phyloP scores from a whole-genome alignment of 2,329 filamentous ascomycete genomes.

The Septoria linicola region DNA sequence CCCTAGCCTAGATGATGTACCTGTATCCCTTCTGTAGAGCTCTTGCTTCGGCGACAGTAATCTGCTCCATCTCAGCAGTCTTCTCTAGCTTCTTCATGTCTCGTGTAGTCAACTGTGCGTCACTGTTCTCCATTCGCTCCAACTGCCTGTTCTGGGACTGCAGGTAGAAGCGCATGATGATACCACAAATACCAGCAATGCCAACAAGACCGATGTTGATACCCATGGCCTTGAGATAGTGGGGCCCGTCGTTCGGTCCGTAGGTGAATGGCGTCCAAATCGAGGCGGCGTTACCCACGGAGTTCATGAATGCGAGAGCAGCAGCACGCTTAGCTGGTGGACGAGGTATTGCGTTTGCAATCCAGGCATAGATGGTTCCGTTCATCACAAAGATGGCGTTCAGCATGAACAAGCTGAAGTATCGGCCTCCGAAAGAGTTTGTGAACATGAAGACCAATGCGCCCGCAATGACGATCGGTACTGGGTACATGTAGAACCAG shows the following conservation, averaged over 20 bases:
- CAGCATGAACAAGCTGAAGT: conserved; percentile 56
- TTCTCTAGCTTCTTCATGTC: conserved; percentile 50
- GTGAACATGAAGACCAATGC: conserved; percentile 57
- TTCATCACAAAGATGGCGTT: conserved; percentile 58
- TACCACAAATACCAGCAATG: conserved; percentile 31
- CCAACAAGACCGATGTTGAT: conserved; percentile 36
- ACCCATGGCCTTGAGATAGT: conserved; percentile 38
- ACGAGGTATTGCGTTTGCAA: conserved; percentile 70
- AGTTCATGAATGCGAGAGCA: conserved; percentile 74
- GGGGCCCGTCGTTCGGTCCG: conserved; percentile 24
- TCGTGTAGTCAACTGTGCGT: conserved; percentile 46
- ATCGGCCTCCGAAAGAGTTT: conserved; percentile 52
- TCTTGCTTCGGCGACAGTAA: conserved; percentile 51
- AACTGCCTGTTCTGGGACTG: conserved; percentile 51
- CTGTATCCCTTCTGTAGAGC: conserved; percentile 56
- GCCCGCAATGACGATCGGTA: conserved; percentile 52
- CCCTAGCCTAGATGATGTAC: conserved; percentile 46
- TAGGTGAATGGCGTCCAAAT: conserved; percentile 58
- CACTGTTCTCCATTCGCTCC: conserved; percentile 52
- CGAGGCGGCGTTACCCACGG: conserved; percentile 64
- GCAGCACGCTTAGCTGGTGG: conserved; percentile 73
- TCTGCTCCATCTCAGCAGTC: conserved; percentile 54
- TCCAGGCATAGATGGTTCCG: conserved; percentile 64
- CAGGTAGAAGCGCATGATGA: conserved; percentile 34
- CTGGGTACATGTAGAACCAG: conserved; percentile 56